These are phyloP conservation scores for Leccinum variabile DNA, from an alignment of 1,284 basidiomycete species.

Conservation along the genomic window DNA sequence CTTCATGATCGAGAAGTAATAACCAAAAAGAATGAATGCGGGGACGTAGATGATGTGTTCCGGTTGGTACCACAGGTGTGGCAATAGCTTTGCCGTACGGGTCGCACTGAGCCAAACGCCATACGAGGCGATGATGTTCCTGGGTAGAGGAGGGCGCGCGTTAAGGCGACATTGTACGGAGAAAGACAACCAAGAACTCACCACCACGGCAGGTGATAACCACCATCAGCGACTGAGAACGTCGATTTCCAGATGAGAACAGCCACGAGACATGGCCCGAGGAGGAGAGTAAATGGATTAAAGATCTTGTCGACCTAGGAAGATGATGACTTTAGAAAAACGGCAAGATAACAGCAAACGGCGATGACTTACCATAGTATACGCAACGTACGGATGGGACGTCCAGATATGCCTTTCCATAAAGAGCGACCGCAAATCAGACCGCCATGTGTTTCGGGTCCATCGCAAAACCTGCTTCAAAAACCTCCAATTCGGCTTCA, in stretches of 20 bases:
- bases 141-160: conserved; percentile 28
- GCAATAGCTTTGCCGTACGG: conserved; percentile 83
- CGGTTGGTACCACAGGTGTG: conserved; percentile 84
- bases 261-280: conserved; percentile 77
- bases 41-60: conserved; percentile 87
- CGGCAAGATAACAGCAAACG: conserved; percentile 4
- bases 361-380: conserved; percentile 69
- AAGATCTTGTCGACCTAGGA: conserved; percentile 85
- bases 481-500: conserved; percentile 96
- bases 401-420: conserved; percentile 89
- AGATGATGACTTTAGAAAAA: background rate
- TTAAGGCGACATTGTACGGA: conserved; percentile 6
- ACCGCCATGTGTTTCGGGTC: conserved; percentile 93
- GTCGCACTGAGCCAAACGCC: conserved; percentile 81
- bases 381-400: conserved; percentile 85
- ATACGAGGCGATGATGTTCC: conserved; percentile 78
- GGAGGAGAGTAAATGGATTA: conserved; percentile 85
- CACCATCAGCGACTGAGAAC: conserved; percentile 64
- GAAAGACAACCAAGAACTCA: conserved; percentile 38
- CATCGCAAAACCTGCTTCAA: conserved; percentile 89
- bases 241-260: conserved; percentile 80
- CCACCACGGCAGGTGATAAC: conserved; percentile 91
- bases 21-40: conserved; percentile 89
- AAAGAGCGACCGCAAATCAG: conserved; percentile 84
- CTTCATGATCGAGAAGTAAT: conserved; percentile 88